Percentiles rank a stretch among this genome's conserved stretches.
phyloP scores from a whole-genome alignment of 2,329 filamentous ascomycete genomes.

The Orbilia javanica region DNA sequence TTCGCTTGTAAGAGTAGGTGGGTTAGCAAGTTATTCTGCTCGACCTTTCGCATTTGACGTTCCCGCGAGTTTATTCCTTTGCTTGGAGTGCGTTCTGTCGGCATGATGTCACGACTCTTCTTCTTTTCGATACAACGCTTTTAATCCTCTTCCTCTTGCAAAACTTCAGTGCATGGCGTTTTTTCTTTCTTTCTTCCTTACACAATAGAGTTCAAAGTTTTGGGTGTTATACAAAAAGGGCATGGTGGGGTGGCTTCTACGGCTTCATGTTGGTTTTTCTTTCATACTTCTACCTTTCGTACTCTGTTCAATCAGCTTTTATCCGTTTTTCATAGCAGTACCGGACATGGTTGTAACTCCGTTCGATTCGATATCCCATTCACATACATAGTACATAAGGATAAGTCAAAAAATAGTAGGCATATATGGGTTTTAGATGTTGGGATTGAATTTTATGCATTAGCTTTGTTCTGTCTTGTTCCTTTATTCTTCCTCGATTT shows the following conservation, averaged over 20 bases:
- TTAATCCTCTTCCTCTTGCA: not conserved
- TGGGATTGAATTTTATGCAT: not conserved
- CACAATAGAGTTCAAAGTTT: slow-evolving; percentile 18
- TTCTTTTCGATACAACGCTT: not conserved
- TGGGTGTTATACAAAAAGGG: not conserved
- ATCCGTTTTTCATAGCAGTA: not conserved
- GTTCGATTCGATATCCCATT: no score
- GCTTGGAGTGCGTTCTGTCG: not conserved
- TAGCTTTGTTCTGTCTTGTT: no score
- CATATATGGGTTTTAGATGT: not conserved
- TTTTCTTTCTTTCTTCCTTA: not conserved
- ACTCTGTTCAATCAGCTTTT: not conserved
- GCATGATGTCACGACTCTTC: not conserved
- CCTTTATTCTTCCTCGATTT: not conserved
- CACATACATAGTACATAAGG: no score
- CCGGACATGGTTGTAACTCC: no score
- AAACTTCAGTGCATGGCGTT: not conserved
- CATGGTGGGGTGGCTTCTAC: slow-evolving; percentile 1
- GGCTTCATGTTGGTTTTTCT: slow-evolving; percentile 5
- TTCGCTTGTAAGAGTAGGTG: slow-evolving; percentile 4
- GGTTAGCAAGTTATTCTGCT: not conserved
- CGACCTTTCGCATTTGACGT: not conserved
- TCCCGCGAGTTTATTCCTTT: not conserved
- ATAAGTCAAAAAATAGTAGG: not conserved
- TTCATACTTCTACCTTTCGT: not conserved